Percentiles rank a stretch among this genome's conserved stretches.
These are phyloP conservation scores for Smittium culicis DNA, from an alignment of 371 early-diverging fungal species.

Conservation along the genomic window DNA sequence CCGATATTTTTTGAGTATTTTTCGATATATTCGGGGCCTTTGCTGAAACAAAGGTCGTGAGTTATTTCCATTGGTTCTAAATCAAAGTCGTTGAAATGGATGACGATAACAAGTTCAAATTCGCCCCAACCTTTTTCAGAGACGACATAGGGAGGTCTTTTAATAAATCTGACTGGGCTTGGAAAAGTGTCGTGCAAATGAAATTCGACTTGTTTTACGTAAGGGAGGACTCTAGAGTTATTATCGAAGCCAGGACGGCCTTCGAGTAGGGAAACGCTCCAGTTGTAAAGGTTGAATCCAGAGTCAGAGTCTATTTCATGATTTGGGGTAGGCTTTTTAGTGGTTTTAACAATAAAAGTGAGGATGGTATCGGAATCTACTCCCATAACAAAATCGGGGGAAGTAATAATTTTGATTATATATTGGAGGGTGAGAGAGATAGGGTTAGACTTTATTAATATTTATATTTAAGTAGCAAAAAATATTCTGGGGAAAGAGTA, in stretches of 20 bases:
- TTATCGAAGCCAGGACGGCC: conserved; percentile 5
- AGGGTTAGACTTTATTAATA: no score
- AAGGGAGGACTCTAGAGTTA: conserved; percentile 2
- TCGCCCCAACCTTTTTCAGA: conserved; percentile 11
- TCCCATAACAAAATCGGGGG: no score
- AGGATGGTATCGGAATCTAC: background rate
- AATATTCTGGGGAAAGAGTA: no score
- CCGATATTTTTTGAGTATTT: background rate
- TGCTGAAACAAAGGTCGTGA: conserved; percentile 2
- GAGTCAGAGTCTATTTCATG: conserved; percentile 8
- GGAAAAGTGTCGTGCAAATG: conserved; percentile 12
- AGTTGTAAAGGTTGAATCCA: background rate
- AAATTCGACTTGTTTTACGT: conserved; percentile 11
- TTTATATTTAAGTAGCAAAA: no score
- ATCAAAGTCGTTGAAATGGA: background rate
- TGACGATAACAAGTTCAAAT: conserved; percentile 6
- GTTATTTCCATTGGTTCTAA: conserved; percentile 4
- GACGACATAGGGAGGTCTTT: conserved; percentile 7
- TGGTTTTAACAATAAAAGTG: conserved; percentile 8
- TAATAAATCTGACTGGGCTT: conserved; percentile 7
- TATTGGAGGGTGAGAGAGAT: no score
- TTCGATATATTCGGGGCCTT: conserved; percentile 7
- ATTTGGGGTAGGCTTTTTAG: background rate
- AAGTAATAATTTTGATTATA: no score
- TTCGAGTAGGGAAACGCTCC: background rate